phyloP scores from a whole-genome alignment of 805 yeast genomes.

The Yarrowia porcina region DNA sequence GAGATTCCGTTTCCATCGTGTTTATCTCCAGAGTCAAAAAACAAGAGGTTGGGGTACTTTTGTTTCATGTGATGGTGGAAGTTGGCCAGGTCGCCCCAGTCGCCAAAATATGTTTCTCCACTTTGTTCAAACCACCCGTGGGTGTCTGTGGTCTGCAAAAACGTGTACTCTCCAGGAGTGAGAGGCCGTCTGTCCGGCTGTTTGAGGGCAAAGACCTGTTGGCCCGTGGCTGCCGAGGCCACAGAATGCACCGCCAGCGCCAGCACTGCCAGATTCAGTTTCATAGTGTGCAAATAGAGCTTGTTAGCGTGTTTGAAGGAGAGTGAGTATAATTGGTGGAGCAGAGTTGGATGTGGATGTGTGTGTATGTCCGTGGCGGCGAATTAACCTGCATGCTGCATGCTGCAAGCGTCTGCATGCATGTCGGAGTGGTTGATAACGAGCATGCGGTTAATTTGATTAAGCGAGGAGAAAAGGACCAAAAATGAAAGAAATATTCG shows the following conservation, averaged over 20 bases:
- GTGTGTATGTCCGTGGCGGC: not conserved
- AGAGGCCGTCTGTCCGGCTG: not conserved
- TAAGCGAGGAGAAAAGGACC: no score
- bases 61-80: constrained; percentile 54
- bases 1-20: constrained; percentile 92
- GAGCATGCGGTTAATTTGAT: not conserved
- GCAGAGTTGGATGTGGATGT: no score
- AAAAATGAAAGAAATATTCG: no score
- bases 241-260: not conserved
- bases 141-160: constrained; percentile 92
- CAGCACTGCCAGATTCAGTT: not conserved
- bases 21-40: constrained; percentile 88
- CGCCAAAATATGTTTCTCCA: constrained; percentile 54
- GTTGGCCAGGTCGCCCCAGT: constrained; percentile 89
- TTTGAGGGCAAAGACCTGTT: not conserved
- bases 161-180: constrained; percentile 35
- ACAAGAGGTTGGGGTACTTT: constrained; percentile 57
- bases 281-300: not conserved
- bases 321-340: no score
- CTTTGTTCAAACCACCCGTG: constrained; percentile 89
- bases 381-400: not conserved
- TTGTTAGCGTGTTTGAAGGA: not conserved
- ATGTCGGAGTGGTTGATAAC: not conserved
- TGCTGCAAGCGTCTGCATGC: no score
- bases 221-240: not conserved